Percentiles rank a stretch among this genome's conserved stretches.
These are phyloP conservation scores for Saccharomycopsis fermentans DNA, from an alignment of 805 yeast genomes.

Conservation along the genomic window DNA sequence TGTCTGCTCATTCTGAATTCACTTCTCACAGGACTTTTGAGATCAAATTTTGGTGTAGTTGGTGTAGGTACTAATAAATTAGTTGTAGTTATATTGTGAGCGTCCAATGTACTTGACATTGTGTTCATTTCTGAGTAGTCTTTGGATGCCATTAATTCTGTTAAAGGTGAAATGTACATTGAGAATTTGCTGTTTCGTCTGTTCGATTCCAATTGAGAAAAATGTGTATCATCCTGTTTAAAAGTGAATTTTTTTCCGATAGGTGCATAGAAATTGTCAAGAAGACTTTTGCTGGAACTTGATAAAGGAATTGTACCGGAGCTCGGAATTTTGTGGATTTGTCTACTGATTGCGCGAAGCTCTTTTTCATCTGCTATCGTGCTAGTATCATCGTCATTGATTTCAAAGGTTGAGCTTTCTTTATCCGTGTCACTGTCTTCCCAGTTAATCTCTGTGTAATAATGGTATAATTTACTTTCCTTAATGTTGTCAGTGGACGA, in stretches of 20 bases:
- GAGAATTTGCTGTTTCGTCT: neutral
- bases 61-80: neutral
- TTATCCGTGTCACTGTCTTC: neutral
- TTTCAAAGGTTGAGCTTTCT: neutral
- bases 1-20: neutral
- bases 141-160: slow-evolving; percentile 1
- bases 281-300: neutral
- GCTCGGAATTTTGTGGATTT: neutral
- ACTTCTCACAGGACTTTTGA: neutral
- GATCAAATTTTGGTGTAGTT: neutral
- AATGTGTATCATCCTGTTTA: neutral
- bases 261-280: slow-evolving; percentile 1
- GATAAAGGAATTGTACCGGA: neutral
- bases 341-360: neutral
- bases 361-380: neutral
- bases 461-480: neutral
- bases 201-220: neutral
- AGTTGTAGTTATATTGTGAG: neutral
- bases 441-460: neutral
- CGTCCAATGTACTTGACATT: neutral
- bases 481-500: neutral
- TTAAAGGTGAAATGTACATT: slow-evolving; percentile 5
- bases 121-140: neutral
- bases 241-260: slow-evolving; percentile 3
- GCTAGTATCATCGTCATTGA: neutral